A percentile compares a stretch with the other conserved stretches of the same genome.
phyloP scores from a whole-genome alignment of 345 rosid species.

The Rhodomyrtus tomentosa region DNA sequence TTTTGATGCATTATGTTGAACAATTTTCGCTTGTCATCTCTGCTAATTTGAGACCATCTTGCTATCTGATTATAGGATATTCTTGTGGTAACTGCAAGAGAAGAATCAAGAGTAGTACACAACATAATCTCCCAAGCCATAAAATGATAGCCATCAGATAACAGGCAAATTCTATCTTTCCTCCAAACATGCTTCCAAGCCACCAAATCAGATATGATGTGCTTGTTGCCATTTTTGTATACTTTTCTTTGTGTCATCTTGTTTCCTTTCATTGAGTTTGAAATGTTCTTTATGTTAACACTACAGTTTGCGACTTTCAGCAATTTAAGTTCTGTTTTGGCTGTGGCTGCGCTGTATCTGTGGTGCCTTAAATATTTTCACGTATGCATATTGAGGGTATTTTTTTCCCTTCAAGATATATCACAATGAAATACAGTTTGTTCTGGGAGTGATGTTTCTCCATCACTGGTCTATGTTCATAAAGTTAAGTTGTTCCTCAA shows the following conservation, averaged over 20 bases:
- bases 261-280: background rate
- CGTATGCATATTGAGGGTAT: background rate
- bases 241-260: background rate
- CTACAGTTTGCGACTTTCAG: background rate
- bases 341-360: background rate
- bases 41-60: background rate
- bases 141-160: slow-evolving; percentile 17
- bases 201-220: background rate
- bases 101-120: slow-evolving; percentile 77
- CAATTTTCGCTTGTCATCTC: background rate
- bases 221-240: background rate
- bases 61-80: slow-evolving; percentile 39
- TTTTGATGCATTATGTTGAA: background rate
- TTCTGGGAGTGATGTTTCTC: background rate
- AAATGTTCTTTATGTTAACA: background rate
- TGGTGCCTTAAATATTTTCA: no score
- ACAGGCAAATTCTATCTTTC: background rate
- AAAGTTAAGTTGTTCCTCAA: background rate
- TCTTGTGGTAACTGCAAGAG: slow-evolving; percentile 89
- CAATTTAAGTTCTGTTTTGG: background rate
- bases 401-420: background rate
- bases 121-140: slow-evolving; percentile 86
- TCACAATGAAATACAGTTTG: background rate
- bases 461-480: background rate
- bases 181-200: background rate